These are phyloP conservation scores for Passalora sequoiae DNA, from an alignment of 2,329 filamentous ascomycete species.

Conservation along the genomic window DNA sequence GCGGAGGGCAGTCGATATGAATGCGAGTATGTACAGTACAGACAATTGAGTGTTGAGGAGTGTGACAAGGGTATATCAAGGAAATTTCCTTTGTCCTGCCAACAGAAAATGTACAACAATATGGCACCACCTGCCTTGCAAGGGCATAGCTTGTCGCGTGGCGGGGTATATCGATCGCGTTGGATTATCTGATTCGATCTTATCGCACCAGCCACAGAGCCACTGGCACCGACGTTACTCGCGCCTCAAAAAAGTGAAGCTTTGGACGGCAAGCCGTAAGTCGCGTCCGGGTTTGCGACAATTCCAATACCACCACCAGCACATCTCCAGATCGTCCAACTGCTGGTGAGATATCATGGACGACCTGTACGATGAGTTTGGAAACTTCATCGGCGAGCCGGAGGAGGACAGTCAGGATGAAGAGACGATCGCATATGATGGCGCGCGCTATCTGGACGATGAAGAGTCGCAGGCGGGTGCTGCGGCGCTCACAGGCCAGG, in stretches of 20 bases:
- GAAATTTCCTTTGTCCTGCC: slow-evolving; percentile 6
- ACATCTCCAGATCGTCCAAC: neutral
- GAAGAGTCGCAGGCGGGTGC: slow-evolving; percentile 55
- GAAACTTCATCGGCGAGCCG: slow-evolving; percentile 96
- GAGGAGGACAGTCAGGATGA: slow-evolving; percentile 84
- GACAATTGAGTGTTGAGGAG: no score
- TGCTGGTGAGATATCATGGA: slow-evolving; percentile 58
- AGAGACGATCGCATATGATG: slow-evolving; percentile 65
- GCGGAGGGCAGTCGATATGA: no score
- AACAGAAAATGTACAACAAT: slow-evolving; percentile 1
- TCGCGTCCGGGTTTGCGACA: slow-evolving; percentile 12
- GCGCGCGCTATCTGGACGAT: slow-evolving; percentile 75
- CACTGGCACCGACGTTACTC: neutral
- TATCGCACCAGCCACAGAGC: no score
- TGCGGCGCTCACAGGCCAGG: slow-evolving; percentile 57
- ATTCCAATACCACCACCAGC: slow-evolving; percentile 2
- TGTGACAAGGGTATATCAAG: no score
- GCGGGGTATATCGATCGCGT: no score
- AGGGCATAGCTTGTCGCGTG: neutral
- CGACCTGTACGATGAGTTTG: slow-evolving; percentile 98
- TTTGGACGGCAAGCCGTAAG: no score
- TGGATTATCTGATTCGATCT: slow-evolving; percentile 3
- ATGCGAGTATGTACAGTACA: no score
- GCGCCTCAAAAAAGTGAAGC: slow-evolving; percentile 2
- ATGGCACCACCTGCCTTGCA: neutral